Base-by-base conservation (phyloP, 768 basidiomycete species). In the Cubamyces lactineus region DNA sequence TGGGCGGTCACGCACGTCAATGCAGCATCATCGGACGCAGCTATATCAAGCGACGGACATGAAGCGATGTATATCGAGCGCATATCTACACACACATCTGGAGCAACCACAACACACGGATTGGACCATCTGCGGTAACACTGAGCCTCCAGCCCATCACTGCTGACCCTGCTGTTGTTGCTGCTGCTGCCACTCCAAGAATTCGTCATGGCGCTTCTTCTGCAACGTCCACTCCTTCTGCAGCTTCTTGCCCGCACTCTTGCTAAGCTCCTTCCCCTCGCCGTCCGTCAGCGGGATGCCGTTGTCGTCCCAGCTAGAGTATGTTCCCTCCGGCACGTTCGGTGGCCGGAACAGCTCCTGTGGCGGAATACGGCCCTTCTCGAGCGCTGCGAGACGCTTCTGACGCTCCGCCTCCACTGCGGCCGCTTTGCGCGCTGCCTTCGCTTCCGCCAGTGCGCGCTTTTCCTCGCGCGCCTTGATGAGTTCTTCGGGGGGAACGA, bases 391-490 rank as follows among this genome's bases (percentile, higher is more conserved):
- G 23, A 86, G 72, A 61, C 86, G 85, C 71, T 89, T 91, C 56
- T 84, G 82, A 39, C 82, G 83, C 71, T 84, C 86, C 16, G 82
- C 84, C 66, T 87, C 86, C 12, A 80, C 82, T 19, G 82, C 76
- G 0, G 86, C 90, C 26, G 86, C 88, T 71, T 95, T 96, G 72
- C 89, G 89, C 16, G 85, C 86, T 2, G 84, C 83, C 70, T 94
- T 96, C 19, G 86, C 92, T 62, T 89, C 87, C 17, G 79, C 79
- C 52, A 82, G 82, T 3, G 86, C 88, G 6, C 85, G 83, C 76
- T 97, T 98, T 70, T 95, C 95, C 63, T 98, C 95, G 48, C 95
- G 86, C 2, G 86, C 88, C 70, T 81, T 88, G 66, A 95, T 85
- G 41, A 99, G 80, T 59, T 92, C 86, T 13, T 85, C 84, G 2